phyloP scores from a whole-genome alignment of 352 stramenopile species.

The Peronospora farinosa region DNA sequence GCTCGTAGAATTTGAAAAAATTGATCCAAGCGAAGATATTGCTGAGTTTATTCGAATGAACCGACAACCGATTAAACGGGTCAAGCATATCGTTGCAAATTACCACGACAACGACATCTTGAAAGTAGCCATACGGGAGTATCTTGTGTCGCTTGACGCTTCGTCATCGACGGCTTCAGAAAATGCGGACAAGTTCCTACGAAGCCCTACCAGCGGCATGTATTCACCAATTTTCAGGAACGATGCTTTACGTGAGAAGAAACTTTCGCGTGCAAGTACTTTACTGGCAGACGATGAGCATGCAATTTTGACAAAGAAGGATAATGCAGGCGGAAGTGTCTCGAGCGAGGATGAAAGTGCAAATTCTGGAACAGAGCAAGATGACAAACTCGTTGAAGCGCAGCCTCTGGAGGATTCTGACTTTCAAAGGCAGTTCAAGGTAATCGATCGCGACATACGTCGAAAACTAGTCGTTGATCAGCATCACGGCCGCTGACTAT shows the following conservation, averaged over 20 bases:
- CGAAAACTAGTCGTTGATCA: not conserved
- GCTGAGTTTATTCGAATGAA: conserved; percentile 54
- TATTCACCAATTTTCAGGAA: conserved; percentile 5
- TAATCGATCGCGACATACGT: conserved; percentile 11
- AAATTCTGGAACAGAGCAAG: conserved; percentile 15
- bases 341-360: conserved; percentile 13
- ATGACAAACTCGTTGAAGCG: conserved; percentile 39
- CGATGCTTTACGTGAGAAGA: conserved; percentile 13
- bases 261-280: conserved; percentile 4
- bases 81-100: conserved; percentile 37
- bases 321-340: conserved; percentile 5
- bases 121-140: conserved; percentile 51
- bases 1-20: conserved; percentile 40
- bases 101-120: conserved; percentile 47
- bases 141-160: conserved; percentile 24
- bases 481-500: not conserved
- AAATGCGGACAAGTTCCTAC: conserved; percentile 14
- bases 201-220: conserved; percentile 6
- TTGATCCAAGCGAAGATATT: conserved; percentile 53
- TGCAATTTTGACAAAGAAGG: conserved; percentile 1
- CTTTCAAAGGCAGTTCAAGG: conserved; percentile 82
- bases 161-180: conserved; percentile 10
- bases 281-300: conserved; percentile 2
- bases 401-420: conserved; percentile 55
- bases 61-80: conserved; percentile 40